Conservation (phyloP, 129 eudicot species). For the Ambrosia trifida region DNA sequence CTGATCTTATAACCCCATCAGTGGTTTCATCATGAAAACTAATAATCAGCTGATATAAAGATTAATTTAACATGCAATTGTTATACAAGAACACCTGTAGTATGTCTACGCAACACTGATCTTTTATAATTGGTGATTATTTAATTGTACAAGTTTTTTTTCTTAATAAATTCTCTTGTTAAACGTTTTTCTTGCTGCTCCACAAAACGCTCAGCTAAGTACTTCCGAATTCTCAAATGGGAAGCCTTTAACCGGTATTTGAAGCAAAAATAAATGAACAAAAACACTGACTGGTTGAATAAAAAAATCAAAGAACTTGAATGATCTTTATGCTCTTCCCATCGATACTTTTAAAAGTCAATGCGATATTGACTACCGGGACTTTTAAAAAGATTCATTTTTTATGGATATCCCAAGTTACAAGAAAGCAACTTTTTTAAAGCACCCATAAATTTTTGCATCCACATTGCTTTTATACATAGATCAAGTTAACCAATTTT, state of each 20-base stretch:
- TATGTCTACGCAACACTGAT: too few relatives aligned
- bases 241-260: slow-evolving; percentile 76
- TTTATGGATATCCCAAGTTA: slow-evolving; percentile 30
- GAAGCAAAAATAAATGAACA: slow-evolving; percentile 20
- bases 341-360: slow-evolving; percentile 13
- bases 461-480: slow-evolving; percentile 19
- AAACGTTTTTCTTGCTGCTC: slow-evolving; percentile 95
- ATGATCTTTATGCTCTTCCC: slow-evolving; percentile 5
- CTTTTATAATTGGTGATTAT: too few relatives aligned
- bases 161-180: too few relatives aligned
- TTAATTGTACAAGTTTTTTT: too few relatives aligned
- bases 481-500: slow-evolving; percentile 6
- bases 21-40: too few relatives aligned
- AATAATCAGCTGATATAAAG: too few relatives aligned
- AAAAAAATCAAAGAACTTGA: too few relatives aligned
- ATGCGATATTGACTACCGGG: slow-evolving; percentile 17
- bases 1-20: too few relatives aligned
- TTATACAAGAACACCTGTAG: too few relatives aligned
- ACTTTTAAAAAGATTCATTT: slow-evolving; percentile 30
- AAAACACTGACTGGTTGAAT: too few relatives aligned
- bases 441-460: slow-evolving; percentile 32
- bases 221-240: slow-evolving; percentile 64
- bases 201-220: slow-evolving; percentile 75
- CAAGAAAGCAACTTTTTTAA: slow-evolving; percentile 37
- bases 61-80: too few relatives aligned